phyloP scores from a whole-genome alignment of 345 rosid genomes.

The Salix udensis region DNA sequence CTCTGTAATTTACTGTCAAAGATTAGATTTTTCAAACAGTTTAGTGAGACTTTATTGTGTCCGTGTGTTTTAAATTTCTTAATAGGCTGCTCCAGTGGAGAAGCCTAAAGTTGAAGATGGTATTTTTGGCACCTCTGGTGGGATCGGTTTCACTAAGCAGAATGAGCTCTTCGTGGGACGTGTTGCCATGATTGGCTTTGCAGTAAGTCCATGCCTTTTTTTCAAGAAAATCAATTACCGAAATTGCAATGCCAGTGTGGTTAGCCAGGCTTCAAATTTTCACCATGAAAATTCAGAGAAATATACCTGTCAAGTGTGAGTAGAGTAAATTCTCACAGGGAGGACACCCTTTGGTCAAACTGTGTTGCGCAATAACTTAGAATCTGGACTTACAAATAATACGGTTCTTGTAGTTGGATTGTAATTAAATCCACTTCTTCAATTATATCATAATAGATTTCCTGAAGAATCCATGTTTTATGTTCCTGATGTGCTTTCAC shows the following conservation, averaged over 20 bases:
- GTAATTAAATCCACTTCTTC: too few relatives aligned
- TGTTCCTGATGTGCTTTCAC: too few relatives aligned
- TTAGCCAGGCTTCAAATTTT: background rate
- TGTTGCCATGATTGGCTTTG: slow-evolving; percentile 97
- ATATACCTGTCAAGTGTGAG: background rate
- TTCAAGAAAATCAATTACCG: background rate
- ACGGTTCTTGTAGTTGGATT: too few relatives aligned
- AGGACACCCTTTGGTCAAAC: background rate
- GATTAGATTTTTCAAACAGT: background rate
- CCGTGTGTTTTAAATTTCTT: too few relatives aligned
- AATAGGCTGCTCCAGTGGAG: slow-evolving; percentile 18
- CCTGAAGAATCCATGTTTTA: too few relatives aligned
- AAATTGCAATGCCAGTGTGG: background rate
- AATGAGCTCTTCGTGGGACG: slow-evolving; percentile 99
- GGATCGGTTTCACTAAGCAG: slow-evolving; percentile 90
- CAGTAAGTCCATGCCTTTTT: slow-evolving; percentile 44
- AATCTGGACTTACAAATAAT: background rate
- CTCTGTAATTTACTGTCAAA: background rate
- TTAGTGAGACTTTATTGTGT: too few relatives aligned
- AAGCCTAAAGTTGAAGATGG: slow-evolving; percentile 83
- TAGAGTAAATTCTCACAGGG: background rate
- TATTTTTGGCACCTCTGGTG: slow-evolving; percentile 90
- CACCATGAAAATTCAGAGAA: background rate
- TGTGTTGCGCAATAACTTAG: background rate
- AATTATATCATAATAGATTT: too few relatives aligned